phyloP scores from a whole-genome alignment of 805 yeast species.

The Debaryomyces prosopidis region DNA sequence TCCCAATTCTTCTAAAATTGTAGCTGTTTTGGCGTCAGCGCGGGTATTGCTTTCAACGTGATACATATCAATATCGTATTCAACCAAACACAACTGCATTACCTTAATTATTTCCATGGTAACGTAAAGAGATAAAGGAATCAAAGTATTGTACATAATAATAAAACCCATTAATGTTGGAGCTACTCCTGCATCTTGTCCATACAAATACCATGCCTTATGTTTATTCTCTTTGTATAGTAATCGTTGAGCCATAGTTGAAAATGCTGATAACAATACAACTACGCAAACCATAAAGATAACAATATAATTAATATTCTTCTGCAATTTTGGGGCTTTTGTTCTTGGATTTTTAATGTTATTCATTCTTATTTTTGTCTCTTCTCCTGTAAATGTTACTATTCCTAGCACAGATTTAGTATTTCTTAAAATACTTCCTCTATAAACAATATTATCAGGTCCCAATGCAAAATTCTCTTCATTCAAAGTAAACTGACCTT shows the following conservation, averaged over 20 bases:
- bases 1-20: constrained; percentile 93
- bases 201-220: constrained; percentile 69
- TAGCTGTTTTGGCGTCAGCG: constrained; percentile 92
- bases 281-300: constrained; percentile 87
- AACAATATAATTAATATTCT: constrained; percentile 78
- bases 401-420: constrained; percentile 74
- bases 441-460: constrained; percentile 78
- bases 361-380: constrained; percentile 93
- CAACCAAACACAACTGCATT: constrained; percentile 77
- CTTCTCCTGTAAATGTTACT: constrained; percentile 93
- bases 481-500: constrained; percentile 62
- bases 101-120: constrained; percentile 95
- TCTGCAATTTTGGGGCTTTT: constrained; percentile 91
- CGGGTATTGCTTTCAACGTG: constrained; percentile 82
- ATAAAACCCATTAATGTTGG: constrained; percentile 94
- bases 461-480: constrained; percentile 58
- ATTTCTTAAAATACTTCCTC: constrained; percentile 89
- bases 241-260: constrained; percentile 75
- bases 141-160: constrained; percentile 95
- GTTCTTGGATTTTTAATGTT: constrained; percentile 86
- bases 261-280: constrained; percentile 68
- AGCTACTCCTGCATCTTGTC: constrained; percentile 78
- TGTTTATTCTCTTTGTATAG: constrained; percentile 41
- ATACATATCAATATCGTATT: constrained; percentile 94
- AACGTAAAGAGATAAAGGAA: constrained; percentile 91